Evolutionary conservation across 1,284 basidiomycete species (phyloP).

Genomic region (Wallemia mellicola): DNA sequence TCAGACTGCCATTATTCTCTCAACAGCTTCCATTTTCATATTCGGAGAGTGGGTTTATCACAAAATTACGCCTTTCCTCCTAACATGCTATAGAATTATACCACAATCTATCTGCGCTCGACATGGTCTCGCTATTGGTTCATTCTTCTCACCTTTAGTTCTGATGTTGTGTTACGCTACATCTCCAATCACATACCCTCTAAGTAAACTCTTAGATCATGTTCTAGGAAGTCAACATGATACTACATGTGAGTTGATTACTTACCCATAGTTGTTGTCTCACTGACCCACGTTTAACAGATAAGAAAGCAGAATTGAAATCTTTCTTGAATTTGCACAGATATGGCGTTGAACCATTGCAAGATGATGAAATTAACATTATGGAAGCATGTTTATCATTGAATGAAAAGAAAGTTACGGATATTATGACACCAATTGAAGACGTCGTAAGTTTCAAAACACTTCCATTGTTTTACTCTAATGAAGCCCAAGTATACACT

Average conservation of each 20-base stretch:
- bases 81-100: neutral
- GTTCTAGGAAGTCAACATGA: neutral
- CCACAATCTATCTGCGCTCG: neutral
- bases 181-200: neutral
- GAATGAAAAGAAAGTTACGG: conserved; percentile 47
- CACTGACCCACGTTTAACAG: conserved; percentile 21
- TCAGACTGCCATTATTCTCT: neutral
- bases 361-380: conserved; percentile 66
- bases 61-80: neutral
- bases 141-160: conserved; percentile 2
- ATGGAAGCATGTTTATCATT: conserved; percentile 62
- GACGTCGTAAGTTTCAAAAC: too few relatives aligned
- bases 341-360: conserved; percentile 61
- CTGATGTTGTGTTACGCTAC: conserved; percentile 1
- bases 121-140: conserved; percentile 1
- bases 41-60: conserved; percentile 11
- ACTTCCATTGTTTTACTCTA: too few relatives aligned
- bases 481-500: too few relatives aligned
- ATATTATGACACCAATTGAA: conserved; percentile 65
- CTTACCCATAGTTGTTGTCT: conserved; percentile 1
- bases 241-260: neutral
- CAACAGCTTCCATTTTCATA: conserved; percentile 2
- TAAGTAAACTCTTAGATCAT: conserved; percentile 28
- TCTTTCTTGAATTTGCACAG: conserved; percentile 44
- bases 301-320: conserved; percentile 74